Conservation (phyloP, 352 stramenopile species). For the Phytophthora brassicae region DNA sequence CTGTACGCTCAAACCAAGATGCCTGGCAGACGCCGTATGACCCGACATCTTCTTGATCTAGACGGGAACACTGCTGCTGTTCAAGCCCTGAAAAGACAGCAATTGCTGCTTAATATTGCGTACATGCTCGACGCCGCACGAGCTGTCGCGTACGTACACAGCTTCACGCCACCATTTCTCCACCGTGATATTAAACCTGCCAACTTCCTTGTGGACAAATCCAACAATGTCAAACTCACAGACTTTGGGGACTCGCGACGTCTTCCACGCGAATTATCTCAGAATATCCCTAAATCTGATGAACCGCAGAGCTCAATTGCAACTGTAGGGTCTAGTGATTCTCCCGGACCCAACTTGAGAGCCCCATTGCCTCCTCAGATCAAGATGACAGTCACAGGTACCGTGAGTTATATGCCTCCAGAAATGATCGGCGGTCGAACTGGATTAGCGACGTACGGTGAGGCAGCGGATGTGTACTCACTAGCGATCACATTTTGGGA, state of each 20-base stretch:
- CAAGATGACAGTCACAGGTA: conserved; percentile 71
- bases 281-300: background rate
- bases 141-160: conserved; percentile 65
- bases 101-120: conserved; percentile 47
- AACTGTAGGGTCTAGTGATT: conserved; percentile 15
- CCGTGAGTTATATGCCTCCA: conserved; percentile 74
- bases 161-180: conserved; percentile 58
- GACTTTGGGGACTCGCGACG: conserved; percentile 70
- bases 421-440: conserved; percentile 61
- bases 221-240: conserved; percentile 61
- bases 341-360: background rate
- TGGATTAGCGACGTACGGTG: conserved; percentile 52
- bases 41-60: conserved; percentile 14
- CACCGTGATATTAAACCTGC: conserved; percentile 68
- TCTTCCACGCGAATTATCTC: conserved; percentile 25
- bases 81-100: conserved; percentile 27
- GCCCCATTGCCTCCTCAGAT: conserved; percentile 21
- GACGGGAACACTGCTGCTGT: conserved; percentile 3
- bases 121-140: conserved; percentile 71
- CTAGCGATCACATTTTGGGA: conserved; percentile 79
- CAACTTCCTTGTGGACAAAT: conserved; percentile 62
- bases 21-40: conserved; percentile 1
- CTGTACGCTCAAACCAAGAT: conserved; percentile 22
- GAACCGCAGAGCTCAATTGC: conserved; percentile 12
- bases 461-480: conserved; percentile 73